phyloP scores from a whole-genome alignment of 2,329 filamentous ascomycete genomes.

The Fusarium mundagurra region DNA sequence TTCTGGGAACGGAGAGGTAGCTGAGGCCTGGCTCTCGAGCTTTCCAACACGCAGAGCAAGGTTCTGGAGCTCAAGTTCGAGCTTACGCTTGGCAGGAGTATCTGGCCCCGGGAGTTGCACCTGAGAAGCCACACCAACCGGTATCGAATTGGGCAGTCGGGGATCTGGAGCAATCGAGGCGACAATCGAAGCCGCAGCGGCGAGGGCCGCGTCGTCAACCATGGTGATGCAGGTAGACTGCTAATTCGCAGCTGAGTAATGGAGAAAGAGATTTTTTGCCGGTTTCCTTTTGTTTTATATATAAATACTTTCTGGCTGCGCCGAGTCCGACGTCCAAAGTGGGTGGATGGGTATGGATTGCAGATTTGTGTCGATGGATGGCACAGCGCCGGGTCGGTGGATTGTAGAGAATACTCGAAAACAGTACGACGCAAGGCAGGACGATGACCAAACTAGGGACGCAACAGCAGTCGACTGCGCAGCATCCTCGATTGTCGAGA shows the following conservation, averaged over 20 bases:
- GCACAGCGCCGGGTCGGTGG: constrained; percentile 1
- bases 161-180: constrained; percentile 60
- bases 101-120: constrained; percentile 82
- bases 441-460: constrained; percentile 31
- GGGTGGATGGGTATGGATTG: constrained; percentile 2
- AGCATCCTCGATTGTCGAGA: constrained; percentile 35
- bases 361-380: constrained; percentile 11
- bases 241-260: constrained; percentile 42
- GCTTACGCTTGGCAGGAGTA: constrained; percentile 76
- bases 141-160: constrained; percentile 51
- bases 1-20: constrained; percentile 73
- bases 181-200: constrained; percentile 63
- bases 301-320: background rate
- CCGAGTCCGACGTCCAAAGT: constrained; percentile 14
- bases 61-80: constrained; percentile 85
- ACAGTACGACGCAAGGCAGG: constrained; percentile 7
- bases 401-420: constrained; percentile 10
- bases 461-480: constrained; percentile 24
- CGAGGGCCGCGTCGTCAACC: constrained; percentile 66
- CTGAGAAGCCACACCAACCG: constrained; percentile 56
- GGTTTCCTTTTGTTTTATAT: background rate
- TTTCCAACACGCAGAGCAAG: constrained; percentile 81
- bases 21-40: constrained; percentile 80
- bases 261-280: background rate
- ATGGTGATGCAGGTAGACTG: constrained; percentile 48